Evolutionary conservation across 2,329 filamentous ascomycete genomes (phyloP), one percentile per base, ranked within the genome.

Genomic region (Macrophomina tecta): DNA sequence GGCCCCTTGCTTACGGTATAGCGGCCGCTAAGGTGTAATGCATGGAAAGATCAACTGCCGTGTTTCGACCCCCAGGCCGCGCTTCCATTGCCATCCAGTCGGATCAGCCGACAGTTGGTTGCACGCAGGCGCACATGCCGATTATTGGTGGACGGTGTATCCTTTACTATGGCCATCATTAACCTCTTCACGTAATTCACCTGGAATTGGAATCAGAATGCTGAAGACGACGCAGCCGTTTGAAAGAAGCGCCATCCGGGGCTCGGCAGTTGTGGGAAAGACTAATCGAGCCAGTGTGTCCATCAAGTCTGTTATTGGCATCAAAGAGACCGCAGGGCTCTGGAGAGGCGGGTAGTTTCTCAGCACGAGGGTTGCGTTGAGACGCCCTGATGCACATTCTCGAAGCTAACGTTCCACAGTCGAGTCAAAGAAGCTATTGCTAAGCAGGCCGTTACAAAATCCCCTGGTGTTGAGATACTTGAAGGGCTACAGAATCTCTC

Each of bases 391-490:
- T 30, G 38, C 6, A 30, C 23, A 23, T 23, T 45, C 8, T 7
- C 1, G 30, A 58, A 32, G 55, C 23, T 32, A 58, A 58, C 30
- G 38, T 18, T 32, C 52, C 52, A 36, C 34, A 5, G 18, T 16
- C 6, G 8, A 7, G 38, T n/a, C 18, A 23, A 23, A 23, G 23
- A 23, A 23, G 23, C 23, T 23, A 45, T 45, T 45, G 23, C 38
- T 58, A 14, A 58, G 55, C 55, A 58, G 18, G 18, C 42, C n/a
- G 6, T 12, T 42, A 28, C 36, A 45, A 36, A 45, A 42, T 32
- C 32, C 38, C 55, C 40, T 61, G 56, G 42, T 61, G 56, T 61
- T 61, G 28, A 46, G 38, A 16, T 61, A 12, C 6, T 45, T 9
- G 28, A 36, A 61, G 56, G 56, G 56, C 56, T 48, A 40, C 40